These are phyloP conservation scores for Dionaea muscipula DNA, from an alignment of 179 eudicot species.

Conservation along the genomic window DNA sequence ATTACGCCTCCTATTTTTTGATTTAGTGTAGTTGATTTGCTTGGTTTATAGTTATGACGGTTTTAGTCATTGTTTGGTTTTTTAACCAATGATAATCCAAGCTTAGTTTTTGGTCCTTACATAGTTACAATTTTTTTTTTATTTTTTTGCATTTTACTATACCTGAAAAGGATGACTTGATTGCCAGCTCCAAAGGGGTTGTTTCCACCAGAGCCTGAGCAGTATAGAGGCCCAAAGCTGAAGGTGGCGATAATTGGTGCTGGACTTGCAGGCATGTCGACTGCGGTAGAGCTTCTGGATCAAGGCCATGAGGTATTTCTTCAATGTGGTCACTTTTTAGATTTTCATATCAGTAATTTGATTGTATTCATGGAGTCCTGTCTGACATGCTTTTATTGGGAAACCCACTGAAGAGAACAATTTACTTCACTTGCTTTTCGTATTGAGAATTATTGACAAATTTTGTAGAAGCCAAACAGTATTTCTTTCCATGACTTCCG, in stretches of 20 bases:
- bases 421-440: too few relatives aligned
- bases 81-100: background rate
- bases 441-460: too few relatives aligned
- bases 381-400: too few relatives aligned
- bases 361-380: too few relatives aligned
- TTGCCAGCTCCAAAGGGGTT: slow-evolving; percentile 92
- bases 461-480: too few relatives aligned
- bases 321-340: background rate
- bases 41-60: too few relatives aligned
- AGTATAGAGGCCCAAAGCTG: slow-evolving; percentile 82
- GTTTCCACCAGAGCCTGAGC: slow-evolving; percentile 91
- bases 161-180: slow-evolving; percentile 9
- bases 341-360: too few relatives aligned
- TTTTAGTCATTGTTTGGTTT: background rate
- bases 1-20: too few relatives aligned
- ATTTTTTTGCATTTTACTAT: slow-evolving; percentile 9
- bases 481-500: too few relatives aligned
- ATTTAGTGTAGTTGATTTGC: too few relatives aligned
- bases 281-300: slow-evolving; percentile 97
- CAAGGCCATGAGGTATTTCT: slow-evolving; percentile 89
- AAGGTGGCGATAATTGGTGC: slow-evolving; percentile 96
- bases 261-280: slow-evolving; percentile 99
- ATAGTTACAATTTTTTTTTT: too few relatives aligned
- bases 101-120: background rate
- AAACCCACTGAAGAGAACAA: too few relatives aligned